Percentiles rank a stretch among this genome's conserved stretches.
Conservation (phyloP, 331 rosid species). For the Acacia concinna region DNA sequence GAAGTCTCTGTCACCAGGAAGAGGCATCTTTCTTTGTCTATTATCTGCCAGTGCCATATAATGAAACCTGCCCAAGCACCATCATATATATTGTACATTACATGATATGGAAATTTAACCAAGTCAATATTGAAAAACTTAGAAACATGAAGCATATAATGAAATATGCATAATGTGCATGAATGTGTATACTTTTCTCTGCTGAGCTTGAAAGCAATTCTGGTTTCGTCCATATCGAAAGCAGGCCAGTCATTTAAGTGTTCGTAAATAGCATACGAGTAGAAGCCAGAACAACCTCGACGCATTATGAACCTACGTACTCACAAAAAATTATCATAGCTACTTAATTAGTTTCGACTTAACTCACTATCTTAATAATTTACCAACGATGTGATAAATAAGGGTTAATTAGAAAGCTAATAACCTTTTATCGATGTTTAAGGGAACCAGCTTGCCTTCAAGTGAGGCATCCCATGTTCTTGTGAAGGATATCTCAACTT, state of each 20-base stretch:
- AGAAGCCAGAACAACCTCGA: conserved; percentile 72
- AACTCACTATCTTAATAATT: neutral
- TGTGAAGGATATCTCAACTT: conserved; percentile 78
- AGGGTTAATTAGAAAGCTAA: neutral
- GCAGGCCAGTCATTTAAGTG: conserved; percentile 81
- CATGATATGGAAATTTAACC: neutral
- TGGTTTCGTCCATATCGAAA: conserved; percentile 75
- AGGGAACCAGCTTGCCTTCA: conserved; percentile 59
- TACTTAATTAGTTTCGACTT: neutral
- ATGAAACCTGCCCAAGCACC: conserved; percentile 59
- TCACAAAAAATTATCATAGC: neutral
- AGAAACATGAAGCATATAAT: neutral
- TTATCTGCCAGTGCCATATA: conserved; percentile 83
- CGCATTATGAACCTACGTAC: conserved; percentile 67
- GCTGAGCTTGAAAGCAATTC: conserved; percentile 74
- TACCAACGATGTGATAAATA: neutral
- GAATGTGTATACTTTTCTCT: conserved; percentile 56
- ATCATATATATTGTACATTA: neutral
- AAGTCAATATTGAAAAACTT: neutral
- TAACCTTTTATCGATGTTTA: conserved; percentile 83
- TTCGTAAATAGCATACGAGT: conserved; percentile 75
- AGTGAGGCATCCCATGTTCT: conserved; percentile 69
- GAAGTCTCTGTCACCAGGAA: conserved; percentile 67
- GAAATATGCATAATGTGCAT: neutral
- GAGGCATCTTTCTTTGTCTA: conserved; percentile 87